phyloP scores from a whole-genome alignment of 495 filamentous ascomycete species.

The Lasiosphaeria ovina region DNA sequence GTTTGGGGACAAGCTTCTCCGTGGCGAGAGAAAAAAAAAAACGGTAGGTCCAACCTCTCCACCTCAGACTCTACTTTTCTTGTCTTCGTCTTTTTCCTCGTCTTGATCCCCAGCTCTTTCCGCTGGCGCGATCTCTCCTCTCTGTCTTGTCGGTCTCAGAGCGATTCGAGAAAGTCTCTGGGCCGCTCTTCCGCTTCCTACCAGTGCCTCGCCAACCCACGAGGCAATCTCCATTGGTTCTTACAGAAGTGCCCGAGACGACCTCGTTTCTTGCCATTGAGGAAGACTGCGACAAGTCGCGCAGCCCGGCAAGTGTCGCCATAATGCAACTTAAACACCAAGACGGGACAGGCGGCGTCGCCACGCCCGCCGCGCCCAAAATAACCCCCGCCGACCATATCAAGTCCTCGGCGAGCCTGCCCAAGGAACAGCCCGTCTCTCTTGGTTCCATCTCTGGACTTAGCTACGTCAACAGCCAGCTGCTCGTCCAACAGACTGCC shows the following conservation, averaged over 20 bases:
- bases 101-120: conserved; percentile 10
- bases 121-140: conserved; percentile 26
- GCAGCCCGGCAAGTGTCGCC: conserved; percentile 6
- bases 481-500: conserved; percentile 91
- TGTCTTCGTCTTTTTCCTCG: not conserved
- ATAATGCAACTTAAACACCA: conserved; percentile 29
- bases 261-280: conserved; percentile 13
- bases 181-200: conserved; percentile 18
- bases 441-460: conserved; percentile 76
- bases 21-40: not conserved
- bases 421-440: conserved; percentile 58
- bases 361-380: conserved; percentile 11
- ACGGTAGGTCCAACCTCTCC: conserved; percentile 2
- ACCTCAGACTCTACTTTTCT: not conserved
- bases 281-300: conserved; percentile 7
- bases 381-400: conserved; percentile 29
- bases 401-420: conserved; percentile 54
- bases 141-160: conserved; percentile 21
- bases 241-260: conserved; percentile 22
- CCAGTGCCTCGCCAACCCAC: conserved; percentile 21
- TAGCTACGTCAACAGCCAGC: conserved; percentile 87
- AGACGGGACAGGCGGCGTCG: conserved; percentile 22
- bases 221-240: conserved; percentile 15
- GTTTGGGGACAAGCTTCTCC: not conserved
- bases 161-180: conserved; percentile 26